A percentile compares a stretch with the other conserved stretches of the same genome.
phyloP scores from a whole-genome alignment of 2,329 filamentous ascomycete species.

The Diplodia scrobiculata region DNA sequence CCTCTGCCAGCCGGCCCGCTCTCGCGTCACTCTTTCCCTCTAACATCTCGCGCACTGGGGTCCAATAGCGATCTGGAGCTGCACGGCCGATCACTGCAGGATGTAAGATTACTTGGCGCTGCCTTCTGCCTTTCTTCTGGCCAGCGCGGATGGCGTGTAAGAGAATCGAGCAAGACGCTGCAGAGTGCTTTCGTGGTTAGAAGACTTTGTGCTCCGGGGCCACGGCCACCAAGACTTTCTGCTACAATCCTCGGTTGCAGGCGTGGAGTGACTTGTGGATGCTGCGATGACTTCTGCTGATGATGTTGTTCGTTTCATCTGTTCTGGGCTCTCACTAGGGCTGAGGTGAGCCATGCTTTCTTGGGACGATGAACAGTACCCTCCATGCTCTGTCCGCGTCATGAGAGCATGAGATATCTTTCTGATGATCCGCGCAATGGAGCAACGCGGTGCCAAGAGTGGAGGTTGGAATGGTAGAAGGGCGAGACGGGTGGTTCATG shows the following conservation, averaged over 20 bases:
- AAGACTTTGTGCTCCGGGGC: too few relatives aligned
- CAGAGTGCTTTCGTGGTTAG: not conserved
- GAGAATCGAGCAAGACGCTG: not conserved
- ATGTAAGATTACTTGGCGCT: constrained; percentile 9
- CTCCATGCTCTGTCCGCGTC: not conserved
- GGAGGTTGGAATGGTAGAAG: not conserved
- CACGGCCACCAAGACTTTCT: not conserved
- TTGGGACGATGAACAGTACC: constrained; percentile 2
- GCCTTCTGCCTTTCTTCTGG: not conserved
- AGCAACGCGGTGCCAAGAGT: constrained; percentile 7
- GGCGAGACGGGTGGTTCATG: constrained; percentile 14
- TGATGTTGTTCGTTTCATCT: constrained; percentile 6
- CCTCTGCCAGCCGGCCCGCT: constrained; percentile 7
- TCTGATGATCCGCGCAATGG: not conserved
- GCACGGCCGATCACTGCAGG: constrained; percentile 17
- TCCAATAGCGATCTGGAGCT: constrained; percentile 2
- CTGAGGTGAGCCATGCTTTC: constrained; percentile 16
- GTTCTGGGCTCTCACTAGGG: constrained; percentile 6
- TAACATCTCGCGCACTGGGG: not conserved
- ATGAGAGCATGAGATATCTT: constrained; percentile 6
- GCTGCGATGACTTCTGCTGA: not conserved
- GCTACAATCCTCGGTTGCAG: not conserved
- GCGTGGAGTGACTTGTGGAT: not conserved
- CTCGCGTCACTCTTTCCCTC: constrained; percentile 4
- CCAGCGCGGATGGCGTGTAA: not conserved